These are phyloP conservation scores for Periconia macrospinosa DNA, from an alignment of 2,329 filamentous ascomycete genomes.

Conservation along the genomic window DNA sequence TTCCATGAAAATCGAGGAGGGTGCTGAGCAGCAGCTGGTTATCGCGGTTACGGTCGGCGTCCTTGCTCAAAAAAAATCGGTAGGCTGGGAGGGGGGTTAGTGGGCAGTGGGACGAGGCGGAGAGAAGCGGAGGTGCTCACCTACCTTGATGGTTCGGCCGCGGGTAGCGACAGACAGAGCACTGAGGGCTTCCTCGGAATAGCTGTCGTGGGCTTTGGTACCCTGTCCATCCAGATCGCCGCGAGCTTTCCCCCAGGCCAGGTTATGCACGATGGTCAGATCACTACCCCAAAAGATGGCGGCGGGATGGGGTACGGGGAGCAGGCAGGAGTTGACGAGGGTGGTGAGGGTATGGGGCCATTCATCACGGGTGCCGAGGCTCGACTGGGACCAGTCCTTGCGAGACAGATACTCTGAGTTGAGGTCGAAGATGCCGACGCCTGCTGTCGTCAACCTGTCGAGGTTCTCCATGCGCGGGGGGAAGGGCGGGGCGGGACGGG, in stretches of 20 bases:
- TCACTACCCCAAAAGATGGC: slow-evolving; percentile 48
- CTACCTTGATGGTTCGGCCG: slow-evolving; percentile 42
- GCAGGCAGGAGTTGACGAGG: slow-evolving; percentile 40
- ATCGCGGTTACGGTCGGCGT: slow-evolving; percentile 14
- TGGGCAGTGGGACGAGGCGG: background rate
- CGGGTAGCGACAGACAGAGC: slow-evolving; percentile 37
- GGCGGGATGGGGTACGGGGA: slow-evolving; percentile 45
- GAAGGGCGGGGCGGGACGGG: background rate
- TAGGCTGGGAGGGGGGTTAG: slow-evolving; percentile 22
- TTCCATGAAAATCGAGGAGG: slow-evolving; percentile 33
- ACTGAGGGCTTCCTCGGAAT: slow-evolving; percentile 38
- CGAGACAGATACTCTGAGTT: slow-evolving; percentile 29
- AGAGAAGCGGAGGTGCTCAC: slow-evolving; percentile 25
- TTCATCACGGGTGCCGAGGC: slow-evolving; percentile 33
- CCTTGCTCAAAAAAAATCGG: slow-evolving; percentile 26
- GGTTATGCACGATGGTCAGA: slow-evolving; percentile 44
- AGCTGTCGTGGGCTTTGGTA: slow-evolving; percentile 30
- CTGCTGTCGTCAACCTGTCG: slow-evolving; percentile 33
- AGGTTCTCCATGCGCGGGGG: slow-evolving; percentile 30
- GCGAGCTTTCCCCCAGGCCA: slow-evolving; percentile 44
- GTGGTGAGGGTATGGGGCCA: slow-evolving; percentile 40
- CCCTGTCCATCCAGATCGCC: slow-evolving; percentile 41
- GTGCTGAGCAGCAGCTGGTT: slow-evolving; percentile 34
- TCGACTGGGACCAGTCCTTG: slow-evolving; percentile 32
- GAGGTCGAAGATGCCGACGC: slow-evolving; percentile 33